A percentile compares a stretch with the other conserved stretches of the same genome.
phyloP scores from a whole-genome alignment of 345 rosid genomes.

The Arabidopsis arenosa region DNA sequence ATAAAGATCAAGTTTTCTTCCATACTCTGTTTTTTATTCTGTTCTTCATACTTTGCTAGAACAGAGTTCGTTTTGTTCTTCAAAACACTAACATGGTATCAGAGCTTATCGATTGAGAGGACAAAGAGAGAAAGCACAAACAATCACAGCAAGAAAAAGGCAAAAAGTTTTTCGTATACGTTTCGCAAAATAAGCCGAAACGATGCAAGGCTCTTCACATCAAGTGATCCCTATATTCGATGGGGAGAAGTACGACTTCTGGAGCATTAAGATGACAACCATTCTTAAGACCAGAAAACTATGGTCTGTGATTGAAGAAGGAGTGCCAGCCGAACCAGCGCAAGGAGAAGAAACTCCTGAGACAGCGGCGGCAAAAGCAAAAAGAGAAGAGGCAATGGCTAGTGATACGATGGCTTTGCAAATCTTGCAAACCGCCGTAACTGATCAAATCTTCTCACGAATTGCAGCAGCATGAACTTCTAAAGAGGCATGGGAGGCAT shows the following conservation, averaged over 20 bases:
- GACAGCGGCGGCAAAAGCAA: background rate
- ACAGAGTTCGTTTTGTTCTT: too few species aligned
- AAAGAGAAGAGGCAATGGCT: background rate
- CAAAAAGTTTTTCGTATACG: too few species aligned
- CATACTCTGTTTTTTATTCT: too few species aligned
- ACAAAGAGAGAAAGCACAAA: too few species aligned
- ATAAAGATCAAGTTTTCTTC: too few species aligned
- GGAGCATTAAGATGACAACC: conserved; percentile 1
- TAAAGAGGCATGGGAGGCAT: background rate
- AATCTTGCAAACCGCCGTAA: background rate
- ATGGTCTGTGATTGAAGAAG: background rate
- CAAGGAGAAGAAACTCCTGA: background rate
- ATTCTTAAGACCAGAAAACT: background rate
- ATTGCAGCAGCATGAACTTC: background rate
- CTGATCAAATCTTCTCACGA: background rate
- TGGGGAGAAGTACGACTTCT: conserved; percentile 3
- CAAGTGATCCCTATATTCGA: background rate
- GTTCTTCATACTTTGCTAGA: too few species aligned
- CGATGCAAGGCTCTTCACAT: background rate
- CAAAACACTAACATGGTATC: too few species aligned
- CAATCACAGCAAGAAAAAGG: too few species aligned
- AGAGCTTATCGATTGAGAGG: too few species aligned
- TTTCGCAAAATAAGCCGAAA: too few species aligned
- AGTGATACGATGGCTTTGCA: background rate
- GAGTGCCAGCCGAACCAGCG: background rate